Evolutionary conservation across 495 filamentous ascomycete species (phyloP).

Genomic region (Chaetomium fimeti): DNA sequence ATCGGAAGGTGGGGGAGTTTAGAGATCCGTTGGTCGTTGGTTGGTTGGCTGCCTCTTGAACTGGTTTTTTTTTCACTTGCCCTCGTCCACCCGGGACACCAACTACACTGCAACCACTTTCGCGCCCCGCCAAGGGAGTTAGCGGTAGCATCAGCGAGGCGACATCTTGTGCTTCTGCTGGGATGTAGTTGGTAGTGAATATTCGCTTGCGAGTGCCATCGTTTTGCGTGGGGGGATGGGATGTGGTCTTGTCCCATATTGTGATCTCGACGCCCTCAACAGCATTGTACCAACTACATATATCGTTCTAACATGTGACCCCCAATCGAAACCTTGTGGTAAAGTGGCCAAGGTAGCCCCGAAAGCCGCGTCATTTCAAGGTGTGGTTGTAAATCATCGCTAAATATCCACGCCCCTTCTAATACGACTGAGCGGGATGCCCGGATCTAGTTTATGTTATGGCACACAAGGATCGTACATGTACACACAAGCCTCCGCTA

Average conservation of each 20-base stretch:
- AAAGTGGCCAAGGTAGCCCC: too few species aligned
- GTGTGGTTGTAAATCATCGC: neutral
- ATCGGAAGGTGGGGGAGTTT: slow-evolving; percentile 1
- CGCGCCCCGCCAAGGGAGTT: neutral
- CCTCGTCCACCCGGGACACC: neutral
- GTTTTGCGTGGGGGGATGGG: neutral
- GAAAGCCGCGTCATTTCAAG: neutral
- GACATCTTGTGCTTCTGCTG: neutral
- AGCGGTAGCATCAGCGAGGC: slow-evolving; percentile 1
- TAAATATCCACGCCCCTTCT: neutral
- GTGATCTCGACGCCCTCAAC: neutral
- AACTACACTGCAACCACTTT: neutral
- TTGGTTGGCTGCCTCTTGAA: neutral
- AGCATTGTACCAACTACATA: neutral
- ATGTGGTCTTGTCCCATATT: neutral
- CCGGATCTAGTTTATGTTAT: neutral
- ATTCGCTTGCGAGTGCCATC: slow-evolving; percentile 4
- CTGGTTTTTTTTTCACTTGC: neutral
- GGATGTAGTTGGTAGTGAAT: slow-evolving; percentile 6
- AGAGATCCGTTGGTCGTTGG: slow-evolving; percentile 9
- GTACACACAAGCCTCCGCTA: neutral
- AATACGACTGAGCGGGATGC: neutral
- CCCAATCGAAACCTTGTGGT: too few species aligned
- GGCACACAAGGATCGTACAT: neutral
- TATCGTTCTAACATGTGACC: too few species aligned